Evolutionary conservation across 441 rosid species (phyloP).

Genomic region (Jatropha podagrica): DNA sequence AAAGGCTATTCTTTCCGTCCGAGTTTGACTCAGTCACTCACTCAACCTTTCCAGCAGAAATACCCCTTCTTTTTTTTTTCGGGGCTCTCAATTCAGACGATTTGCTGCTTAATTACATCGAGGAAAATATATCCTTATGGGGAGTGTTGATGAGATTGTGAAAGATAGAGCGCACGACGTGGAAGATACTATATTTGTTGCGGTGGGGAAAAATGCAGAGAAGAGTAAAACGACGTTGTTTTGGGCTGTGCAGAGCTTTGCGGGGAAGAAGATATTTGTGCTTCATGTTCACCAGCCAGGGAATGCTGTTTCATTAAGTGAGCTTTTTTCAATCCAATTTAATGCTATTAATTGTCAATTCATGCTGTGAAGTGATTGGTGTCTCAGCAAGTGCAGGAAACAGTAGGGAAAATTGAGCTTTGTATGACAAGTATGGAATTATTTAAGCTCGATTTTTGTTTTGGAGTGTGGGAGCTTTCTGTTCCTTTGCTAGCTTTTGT

Average conservation of each 20-base stretch:
- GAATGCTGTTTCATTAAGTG: conserved; percentile 49
- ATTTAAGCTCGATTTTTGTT: conserved; percentile 13
- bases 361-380: conserved; percentile 11
- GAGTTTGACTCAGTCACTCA: not conserved
- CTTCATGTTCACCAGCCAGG: conserved; percentile 70
- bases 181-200: conserved; percentile 72
- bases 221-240: conserved; percentile 51
- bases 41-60: not conserved
- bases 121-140: conserved; percentile 33
- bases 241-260: conserved; percentile 70
- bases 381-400: conserved; percentile 22
- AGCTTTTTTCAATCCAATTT: conserved; percentile 33
- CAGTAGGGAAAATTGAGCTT: not conserved
- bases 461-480: not conserved
- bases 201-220: conserved; percentile 67
- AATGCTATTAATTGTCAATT: conserved; percentile 12
- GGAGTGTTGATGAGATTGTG: conserved; percentile 34
- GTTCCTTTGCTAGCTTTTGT: conserved; percentile 14
- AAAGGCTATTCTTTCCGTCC: not conserved
- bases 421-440: not conserved
- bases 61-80: not conserved
- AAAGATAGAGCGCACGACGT: conserved; percentile 33
- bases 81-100: not conserved
- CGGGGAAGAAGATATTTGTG: conserved; percentile 69
- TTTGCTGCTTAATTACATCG: conserved; percentile 14